phyloP scores from a whole-genome alignment of 2,329 filamentous ascomycete genomes.

The Alternaria triticimaculans region DNA sequence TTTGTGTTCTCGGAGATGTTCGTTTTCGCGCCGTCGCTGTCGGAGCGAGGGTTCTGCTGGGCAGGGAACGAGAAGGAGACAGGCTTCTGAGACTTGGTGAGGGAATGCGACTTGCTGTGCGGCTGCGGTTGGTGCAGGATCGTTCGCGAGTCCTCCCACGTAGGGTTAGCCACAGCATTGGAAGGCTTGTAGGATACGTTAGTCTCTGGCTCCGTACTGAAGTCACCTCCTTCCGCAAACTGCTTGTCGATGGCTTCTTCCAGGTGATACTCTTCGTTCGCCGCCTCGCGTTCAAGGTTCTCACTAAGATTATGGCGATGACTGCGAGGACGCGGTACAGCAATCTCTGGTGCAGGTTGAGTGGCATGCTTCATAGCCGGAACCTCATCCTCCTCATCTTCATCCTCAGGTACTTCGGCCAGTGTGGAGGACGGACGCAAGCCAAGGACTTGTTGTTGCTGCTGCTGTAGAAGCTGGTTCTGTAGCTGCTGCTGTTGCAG shows the following conservation, averaged over 20 bases:
- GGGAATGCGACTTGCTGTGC: slow-evolving; percentile 75
- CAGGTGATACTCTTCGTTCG: slow-evolving; percentile 84
- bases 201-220: slow-evolving; percentile 63
- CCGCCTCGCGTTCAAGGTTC: slow-evolving; percentile 81
- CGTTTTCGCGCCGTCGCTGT: slow-evolving; percentile 51
- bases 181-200: slow-evolving; percentile 35
- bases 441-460: slow-evolving; percentile 55
- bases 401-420: slow-evolving; percentile 76
- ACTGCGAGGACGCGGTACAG: slow-evolving; percentile 65
- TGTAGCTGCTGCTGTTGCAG: slow-evolving; percentile 61
- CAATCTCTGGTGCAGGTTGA: slow-evolving; percentile 60
- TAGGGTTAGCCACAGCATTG: slow-evolving; percentile 33
- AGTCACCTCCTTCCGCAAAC: slow-evolving; percentile 73
- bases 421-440: slow-evolving; percentile 57
- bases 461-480: slow-evolving; percentile 58
- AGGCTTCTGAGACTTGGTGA: slow-evolving; percentile 66
- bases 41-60: slow-evolving; percentile 41
- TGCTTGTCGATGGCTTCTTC: slow-evolving; percentile 81
- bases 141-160: slow-evolving; percentile 44
- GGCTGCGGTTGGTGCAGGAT: slow-evolving; percentile 75
- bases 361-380: slow-evolving; percentile 48
- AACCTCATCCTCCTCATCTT: slow-evolving; percentile 64
- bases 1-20: slow-evolving; percentile 50
- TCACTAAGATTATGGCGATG: slow-evolving; percentile 76
- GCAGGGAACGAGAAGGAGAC: slow-evolving; percentile 40